A percentile compares a stretch with the other conserved stretches of the same genome.
Evolutionary conservation across 139 green algal species (phyloP).

Genomic region (Chara braunii): DNA sequence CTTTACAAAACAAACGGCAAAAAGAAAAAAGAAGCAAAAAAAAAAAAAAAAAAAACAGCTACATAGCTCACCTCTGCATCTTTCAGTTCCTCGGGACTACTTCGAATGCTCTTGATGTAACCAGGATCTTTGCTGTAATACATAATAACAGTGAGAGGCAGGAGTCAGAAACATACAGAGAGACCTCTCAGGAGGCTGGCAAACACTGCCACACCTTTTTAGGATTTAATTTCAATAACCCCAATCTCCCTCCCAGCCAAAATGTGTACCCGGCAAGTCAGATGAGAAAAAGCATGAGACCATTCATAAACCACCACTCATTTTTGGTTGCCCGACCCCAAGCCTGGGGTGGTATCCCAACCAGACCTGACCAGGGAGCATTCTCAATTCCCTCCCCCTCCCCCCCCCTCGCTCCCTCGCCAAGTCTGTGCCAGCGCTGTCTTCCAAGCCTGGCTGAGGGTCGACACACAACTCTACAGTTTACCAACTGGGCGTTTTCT

Average conservation of each 20-base stretch:
- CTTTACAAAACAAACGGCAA: slow-evolving; percentile 6
- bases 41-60: not conserved
- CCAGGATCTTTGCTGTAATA: not conserved
- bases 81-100: not conserved
- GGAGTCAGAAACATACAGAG: not conserved
- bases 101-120: slow-evolving; percentile 21
- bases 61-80: slow-evolving; percentile 11
- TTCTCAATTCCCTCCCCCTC: too few species aligned
- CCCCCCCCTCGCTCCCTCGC: too few species aligned
- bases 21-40: slow-evolving; percentile 1
- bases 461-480: too few species aligned
- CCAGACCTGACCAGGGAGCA: too few species aligned
- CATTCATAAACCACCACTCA: too few species aligned
- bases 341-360: too few species aligned
- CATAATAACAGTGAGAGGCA: not conserved
- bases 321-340: too few species aligned
- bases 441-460: too few species aligned
- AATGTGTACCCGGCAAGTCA: not conserved
- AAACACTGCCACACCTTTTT: not conserved
- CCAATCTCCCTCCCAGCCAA: not conserved
- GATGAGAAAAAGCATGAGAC: slow-evolving; percentile 1
- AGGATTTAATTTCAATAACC: not conserved
- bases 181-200: not conserved
- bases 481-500: too few species aligned
- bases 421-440: too few species aligned